Conservation (phyloP, 768 basidiomycete genomes). For the Collybiopsis luxurians region DNA sequence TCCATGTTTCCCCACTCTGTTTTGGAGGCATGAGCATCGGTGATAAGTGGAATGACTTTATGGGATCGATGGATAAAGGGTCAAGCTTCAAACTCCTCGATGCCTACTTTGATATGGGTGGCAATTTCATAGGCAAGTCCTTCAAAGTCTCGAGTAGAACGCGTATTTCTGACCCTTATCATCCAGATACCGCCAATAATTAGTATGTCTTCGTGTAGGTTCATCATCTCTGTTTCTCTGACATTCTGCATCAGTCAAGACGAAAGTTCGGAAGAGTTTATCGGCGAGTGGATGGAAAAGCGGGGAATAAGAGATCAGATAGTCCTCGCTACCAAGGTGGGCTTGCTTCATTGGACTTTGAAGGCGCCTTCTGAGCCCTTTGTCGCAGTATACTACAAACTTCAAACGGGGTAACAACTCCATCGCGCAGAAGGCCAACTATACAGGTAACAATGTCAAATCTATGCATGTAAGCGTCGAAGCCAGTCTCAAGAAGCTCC, state of each 20-base stretch:
- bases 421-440: constrained; percentile 16
- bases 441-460: constrained; percentile 38
- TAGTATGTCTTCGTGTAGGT: constrained; percentile 29
- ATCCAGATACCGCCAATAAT: constrained; percentile 38
- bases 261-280: constrained; percentile 18
- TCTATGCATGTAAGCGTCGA: constrained; percentile 26
- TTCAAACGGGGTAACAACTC: constrained; percentile 13
- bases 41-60: constrained; percentile 32
- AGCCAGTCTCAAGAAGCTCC: constrained; percentile 35
- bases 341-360: too few relatives aligned
- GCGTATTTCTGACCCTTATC: too few relatives aligned
- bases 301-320: constrained; percentile 37
- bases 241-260: constrained; percentile 23
- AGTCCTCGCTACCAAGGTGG: constrained; percentile 34
- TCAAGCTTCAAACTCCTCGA: constrained; percentile 44
- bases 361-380: too few relatives aligned
- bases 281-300: constrained; percentile 7
- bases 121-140: constrained; percentile 35
- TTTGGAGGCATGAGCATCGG: constrained; percentile 51
- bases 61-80: constrained; percentile 40
- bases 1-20: constrained; percentile 46
- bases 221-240: not conserved
- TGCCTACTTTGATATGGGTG: constrained; percentile 40
- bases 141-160: too few relatives aligned
- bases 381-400: constrained; percentile 19